Percentiles rank a stretch among this genome's conserved stretches.
Evolutionary conservation across 345 rosid genomes (phyloP).

Genomic region (Syzygium grande): DNA sequence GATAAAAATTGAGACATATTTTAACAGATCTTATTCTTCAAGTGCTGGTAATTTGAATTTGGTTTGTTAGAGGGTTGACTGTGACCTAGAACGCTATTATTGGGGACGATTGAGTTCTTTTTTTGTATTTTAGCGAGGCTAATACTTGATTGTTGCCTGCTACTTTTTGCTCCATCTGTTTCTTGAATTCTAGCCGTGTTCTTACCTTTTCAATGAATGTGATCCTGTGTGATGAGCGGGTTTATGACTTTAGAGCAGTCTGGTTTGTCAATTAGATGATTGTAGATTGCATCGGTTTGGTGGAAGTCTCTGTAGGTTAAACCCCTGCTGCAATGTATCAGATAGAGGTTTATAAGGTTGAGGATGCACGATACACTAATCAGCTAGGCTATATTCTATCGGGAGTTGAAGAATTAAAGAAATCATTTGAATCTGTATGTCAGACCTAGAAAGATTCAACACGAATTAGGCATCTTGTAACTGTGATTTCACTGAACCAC

Average conservation of each 20-base stretch:
- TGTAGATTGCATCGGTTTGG: neutral
- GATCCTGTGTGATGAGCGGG: neutral
- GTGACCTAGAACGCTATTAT: neutral
- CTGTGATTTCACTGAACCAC: neutral
- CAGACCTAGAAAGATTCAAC: neutral
- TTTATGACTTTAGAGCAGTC: neutral
- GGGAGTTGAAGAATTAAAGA: neutral
- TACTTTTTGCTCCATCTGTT: too few species aligned
- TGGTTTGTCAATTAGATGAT: neutral
- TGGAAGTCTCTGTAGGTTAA: neutral
- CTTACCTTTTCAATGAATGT: neutral
- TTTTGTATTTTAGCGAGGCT: neutral
- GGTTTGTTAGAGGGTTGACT: neutral
- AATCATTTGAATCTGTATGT: neutral
- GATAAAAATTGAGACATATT: too few species aligned
- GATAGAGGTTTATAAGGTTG: neutral
- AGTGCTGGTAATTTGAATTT: neutral
- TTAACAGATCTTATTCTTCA: too few species aligned
- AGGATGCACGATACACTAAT: neutral
- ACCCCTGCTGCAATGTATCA: neutral
- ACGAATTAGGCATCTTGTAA: fast-evolving
- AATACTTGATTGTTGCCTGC: neutral
- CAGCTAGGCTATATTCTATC: neutral
- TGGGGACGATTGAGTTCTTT: neutral
- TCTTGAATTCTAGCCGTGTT: neutral